Conservation (phyloP, 495 filamentous ascomycete species). For the Diplogelasinospora grovesii region DNA sequence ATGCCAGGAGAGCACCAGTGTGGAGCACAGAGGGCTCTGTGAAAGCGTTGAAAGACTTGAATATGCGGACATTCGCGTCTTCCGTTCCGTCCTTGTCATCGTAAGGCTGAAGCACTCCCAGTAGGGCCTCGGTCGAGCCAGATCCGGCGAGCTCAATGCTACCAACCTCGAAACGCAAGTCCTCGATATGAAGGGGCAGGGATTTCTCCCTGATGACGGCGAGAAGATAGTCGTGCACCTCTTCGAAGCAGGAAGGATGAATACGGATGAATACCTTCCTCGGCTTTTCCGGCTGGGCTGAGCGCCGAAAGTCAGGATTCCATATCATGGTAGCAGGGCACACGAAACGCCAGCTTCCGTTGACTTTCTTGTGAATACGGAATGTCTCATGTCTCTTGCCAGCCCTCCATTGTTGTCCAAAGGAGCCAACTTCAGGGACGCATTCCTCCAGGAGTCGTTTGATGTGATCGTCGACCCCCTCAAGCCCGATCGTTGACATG, state of each 20-base stretch:
- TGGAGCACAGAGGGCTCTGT: constrained; percentile 76
- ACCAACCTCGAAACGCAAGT: constrained; percentile 88
- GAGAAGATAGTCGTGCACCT: constrained; percentile 74
- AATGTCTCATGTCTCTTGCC: constrained; percentile 65
- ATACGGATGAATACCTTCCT: constrained; percentile 66
- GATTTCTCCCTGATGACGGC: constrained; percentile 61
- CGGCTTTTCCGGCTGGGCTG: constrained; percentile 34
- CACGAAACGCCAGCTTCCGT: constrained; percentile 50
- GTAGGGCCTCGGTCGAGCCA: constrained; percentile 71
- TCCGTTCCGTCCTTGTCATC: constrained; percentile 13
- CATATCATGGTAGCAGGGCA: constrained; percentile 76
- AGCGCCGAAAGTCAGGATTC: constrained; percentile 30
- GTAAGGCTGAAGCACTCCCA: constrained; percentile 61
- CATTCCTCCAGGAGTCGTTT: constrained; percentile 56
- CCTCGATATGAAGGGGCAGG: constrained; percentile 71
- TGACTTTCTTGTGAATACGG: constrained; percentile 55
- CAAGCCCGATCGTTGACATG: constrained; percentile 76
- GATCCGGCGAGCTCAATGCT: constrained; percentile 87
- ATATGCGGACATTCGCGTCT: constrained; percentile 48
- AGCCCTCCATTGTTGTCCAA: constrained; percentile 64
- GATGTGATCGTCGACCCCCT: constrained; percentile 58
- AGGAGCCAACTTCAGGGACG: constrained; percentile 45
- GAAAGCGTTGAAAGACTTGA: constrained; percentile 58
- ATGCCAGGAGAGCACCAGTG: constrained; percentile 60
- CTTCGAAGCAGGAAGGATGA: constrained; percentile 84